Conservation (phyloP, 345 rosid species). For the Camelina hispida region DNA sequence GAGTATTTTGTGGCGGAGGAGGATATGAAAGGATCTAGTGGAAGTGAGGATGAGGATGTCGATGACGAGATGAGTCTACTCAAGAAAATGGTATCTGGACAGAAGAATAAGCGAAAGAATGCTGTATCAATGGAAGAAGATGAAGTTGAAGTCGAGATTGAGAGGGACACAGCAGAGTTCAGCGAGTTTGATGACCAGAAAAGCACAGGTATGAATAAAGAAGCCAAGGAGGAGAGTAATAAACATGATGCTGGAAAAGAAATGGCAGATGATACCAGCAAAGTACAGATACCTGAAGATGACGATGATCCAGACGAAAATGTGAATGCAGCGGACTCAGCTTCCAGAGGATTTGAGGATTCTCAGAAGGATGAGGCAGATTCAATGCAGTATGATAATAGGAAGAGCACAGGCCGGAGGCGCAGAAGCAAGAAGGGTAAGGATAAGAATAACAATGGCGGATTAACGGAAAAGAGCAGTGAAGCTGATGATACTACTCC, state of each 20-base stretch:
- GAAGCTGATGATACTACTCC: conserved; percentile 47
- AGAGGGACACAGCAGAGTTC: conserved; percentile 46
- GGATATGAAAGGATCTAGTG: conserved; percentile 41
- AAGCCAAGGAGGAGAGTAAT: conserved; percentile 56
- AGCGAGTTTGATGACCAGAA: conserved; percentile 55
- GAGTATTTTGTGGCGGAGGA: conserved; percentile 46
- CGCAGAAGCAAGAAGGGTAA: conserved; percentile 44
- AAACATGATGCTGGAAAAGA: conserved; percentile 48
- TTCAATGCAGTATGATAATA: conserved; percentile 38
- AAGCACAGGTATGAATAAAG: conserved; percentile 53
- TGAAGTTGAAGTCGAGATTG: conserved; percentile 49
- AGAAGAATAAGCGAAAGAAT: conserved; percentile 54
- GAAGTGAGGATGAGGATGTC: conserved; percentile 43
- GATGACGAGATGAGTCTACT: conserved; percentile 65
- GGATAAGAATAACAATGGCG: conserved; percentile 35
- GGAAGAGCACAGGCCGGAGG: conserved; percentile 43
- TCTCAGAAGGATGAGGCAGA: conserved; percentile 39
- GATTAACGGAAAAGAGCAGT: conserved; percentile 27
- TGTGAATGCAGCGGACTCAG: conserved; percentile 38
- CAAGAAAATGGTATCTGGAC: conserved; percentile 69
- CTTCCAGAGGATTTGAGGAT: conserved; percentile 37
- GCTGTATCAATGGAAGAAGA: conserved; percentile 42
- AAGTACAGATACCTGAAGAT: conserved; percentile 37
- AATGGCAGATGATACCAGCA: conserved; percentile 40
- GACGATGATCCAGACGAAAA: conserved; percentile 42